These are phyloP conservation scores for Ophiostoma triangulosporum DNA, from an alignment of 2,329 filamentous ascomycete species.

Conservation along the genomic window DNA sequence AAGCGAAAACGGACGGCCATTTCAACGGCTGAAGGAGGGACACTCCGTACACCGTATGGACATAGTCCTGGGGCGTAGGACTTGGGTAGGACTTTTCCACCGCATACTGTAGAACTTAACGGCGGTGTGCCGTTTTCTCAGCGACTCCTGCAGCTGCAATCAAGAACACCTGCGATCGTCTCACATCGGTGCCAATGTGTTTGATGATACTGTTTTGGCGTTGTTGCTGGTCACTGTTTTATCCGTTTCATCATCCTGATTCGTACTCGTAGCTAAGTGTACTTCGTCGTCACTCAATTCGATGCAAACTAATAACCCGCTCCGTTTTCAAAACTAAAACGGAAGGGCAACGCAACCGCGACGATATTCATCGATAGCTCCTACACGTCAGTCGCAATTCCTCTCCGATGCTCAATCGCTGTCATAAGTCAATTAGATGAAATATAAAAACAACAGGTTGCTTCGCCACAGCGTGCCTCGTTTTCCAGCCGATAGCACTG, in stretches of 20 bases:
- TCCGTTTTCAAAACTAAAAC: not conserved
- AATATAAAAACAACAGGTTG: not conserved
- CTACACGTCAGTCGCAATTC: not conserved
- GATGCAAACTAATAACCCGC: not conserved
- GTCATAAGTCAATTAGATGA: not conserved
- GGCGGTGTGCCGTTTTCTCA: not conserved
- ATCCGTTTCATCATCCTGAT: not conserved
- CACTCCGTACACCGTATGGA: too few relatives aligned
- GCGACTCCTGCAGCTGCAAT: not conserved
- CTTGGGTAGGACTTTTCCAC: not conserved
- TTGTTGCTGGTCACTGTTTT: not conserved
- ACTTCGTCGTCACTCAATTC: not conserved
- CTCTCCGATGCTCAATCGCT: too few relatives aligned
- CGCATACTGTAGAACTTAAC: not conserved
- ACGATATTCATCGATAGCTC: not conserved
- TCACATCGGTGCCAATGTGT: not conserved
- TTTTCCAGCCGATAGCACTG: not conserved
- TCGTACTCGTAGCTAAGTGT: not conserved
- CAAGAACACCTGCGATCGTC: not conserved
- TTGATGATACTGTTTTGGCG: not conserved
- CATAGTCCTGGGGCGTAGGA: not conserved
- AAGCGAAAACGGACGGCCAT: not conserved
- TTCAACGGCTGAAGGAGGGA: not conserved
- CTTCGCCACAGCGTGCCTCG: slow-evolving; percentile 9
- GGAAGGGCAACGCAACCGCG: not conserved